Conservation (phyloP, 1,284 basidiomycete species). For the Marasmius tenuissimus region DNA sequence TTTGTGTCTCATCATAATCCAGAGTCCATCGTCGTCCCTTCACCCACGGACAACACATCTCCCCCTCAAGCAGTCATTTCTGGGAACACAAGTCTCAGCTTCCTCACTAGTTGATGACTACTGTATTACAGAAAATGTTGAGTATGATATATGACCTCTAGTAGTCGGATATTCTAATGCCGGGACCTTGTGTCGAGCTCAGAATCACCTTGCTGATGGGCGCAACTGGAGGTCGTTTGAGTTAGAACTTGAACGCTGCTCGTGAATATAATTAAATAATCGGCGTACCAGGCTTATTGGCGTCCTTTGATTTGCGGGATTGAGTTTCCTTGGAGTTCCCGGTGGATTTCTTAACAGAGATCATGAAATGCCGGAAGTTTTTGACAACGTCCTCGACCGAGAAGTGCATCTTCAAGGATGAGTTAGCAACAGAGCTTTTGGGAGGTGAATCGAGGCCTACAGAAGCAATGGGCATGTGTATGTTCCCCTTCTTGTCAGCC, state of each 20-base stretch:
- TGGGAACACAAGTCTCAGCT: too few species aligned
- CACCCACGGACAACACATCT: too few species aligned
- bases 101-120: too few species aligned
- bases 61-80: too few species aligned
- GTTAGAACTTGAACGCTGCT: conserved; percentile 5
- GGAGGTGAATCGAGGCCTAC: conserved; percentile 34
- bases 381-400: conserved; percentile 72
- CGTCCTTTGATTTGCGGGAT: conserved; percentile 22
- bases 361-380: conserved; percentile 81
- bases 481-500: conserved; percentile 85
- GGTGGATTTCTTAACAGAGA: conserved; percentile 75
- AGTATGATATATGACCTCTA: conserved; percentile 18
- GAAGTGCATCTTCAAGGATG: conserved; percentile 61
- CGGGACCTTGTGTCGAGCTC: conserved; percentile 85
- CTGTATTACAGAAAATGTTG: too few species aligned
- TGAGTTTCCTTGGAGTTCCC: conserved; percentile 55
- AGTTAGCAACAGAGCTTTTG: neutral
- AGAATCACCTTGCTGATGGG: conserved; percentile 76
- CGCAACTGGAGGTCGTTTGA: conserved; percentile 47
- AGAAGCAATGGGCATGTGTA: conserved; percentile 77
- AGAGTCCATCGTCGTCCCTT: too few species aligned
- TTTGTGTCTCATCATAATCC: too few species aligned
- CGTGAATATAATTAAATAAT: conserved; percentile 1
- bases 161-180: conserved; percentile 71
- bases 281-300: conserved; percentile 39